These are phyloP conservation scores for Niebla homalea DNA, from an alignment of 495 filamentous ascomycete genomes.

Conservation along the genomic window DNA sequence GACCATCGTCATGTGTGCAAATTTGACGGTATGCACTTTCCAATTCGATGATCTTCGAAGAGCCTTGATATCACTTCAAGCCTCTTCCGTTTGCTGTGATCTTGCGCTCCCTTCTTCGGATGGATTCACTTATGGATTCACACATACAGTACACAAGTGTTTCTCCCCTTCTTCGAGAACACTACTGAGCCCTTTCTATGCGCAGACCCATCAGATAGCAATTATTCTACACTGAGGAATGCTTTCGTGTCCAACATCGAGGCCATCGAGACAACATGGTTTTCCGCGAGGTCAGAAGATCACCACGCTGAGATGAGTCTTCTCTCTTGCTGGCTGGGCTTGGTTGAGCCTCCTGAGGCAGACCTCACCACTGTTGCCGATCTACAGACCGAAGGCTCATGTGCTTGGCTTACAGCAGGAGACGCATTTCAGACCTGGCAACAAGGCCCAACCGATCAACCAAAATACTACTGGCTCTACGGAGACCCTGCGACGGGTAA, in stretches of 20 bases:
- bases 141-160: no score
- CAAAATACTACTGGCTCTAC: conserved; percentile 21
- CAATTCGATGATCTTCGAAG: no score
- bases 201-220: conserved; percentile 17
- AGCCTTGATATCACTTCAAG: no score
- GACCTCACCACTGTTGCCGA: conserved; percentile 24
- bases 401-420: conserved; percentile 20
- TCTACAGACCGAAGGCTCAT: conserved; percentile 21
- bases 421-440: conserved; percentile 20
- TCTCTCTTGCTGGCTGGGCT: conserved; percentile 12
- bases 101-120: no score
- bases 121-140: no score
- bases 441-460: conserved; percentile 9
- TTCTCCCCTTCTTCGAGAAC: no score
- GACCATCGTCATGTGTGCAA: conserved; percentile 37
- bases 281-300: neutral
- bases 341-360: conserved; percentile 20
- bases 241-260: conserved; percentile 10
- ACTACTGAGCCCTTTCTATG: no score
- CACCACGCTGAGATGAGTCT: neutral
- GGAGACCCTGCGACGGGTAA: conserved; percentile 24
- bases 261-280: neutral
- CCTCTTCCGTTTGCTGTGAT: no score
- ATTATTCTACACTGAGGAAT: conserved; percentile 29
- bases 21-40: conserved; percentile 18